phyloP scores from a whole-genome alignment of 306 rosid genomes.

The Abrus pulchellus region DNA sequence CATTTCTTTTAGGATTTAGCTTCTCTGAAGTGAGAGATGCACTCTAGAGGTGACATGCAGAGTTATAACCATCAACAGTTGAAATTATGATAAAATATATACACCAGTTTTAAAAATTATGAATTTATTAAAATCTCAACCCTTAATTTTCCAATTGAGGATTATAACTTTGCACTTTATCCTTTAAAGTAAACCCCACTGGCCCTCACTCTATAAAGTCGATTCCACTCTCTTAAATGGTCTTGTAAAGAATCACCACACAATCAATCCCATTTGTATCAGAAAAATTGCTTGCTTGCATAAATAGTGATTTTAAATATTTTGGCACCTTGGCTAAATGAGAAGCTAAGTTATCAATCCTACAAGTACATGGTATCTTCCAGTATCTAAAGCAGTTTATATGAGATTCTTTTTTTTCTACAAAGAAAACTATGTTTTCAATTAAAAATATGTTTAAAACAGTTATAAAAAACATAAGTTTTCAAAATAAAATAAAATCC shows the following conservation, averaged over 20 bases:
- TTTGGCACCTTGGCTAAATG: background rate
- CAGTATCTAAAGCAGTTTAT: background rate
- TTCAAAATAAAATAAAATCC: background rate
- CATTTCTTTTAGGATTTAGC: background rate
- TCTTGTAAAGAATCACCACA: background rate
- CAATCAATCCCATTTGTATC: background rate
- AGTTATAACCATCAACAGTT: background rate
- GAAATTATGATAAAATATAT: background rate
- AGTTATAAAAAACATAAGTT: background rate
- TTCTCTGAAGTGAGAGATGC: background rate
- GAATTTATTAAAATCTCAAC: background rate
- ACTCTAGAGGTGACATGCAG: background rate
- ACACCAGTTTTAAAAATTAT: background rate
- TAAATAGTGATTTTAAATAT: background rate
- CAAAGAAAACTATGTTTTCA: background rate
- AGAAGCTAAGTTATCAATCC: background rate
- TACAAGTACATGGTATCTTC: background rate
- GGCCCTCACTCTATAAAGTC: background rate
- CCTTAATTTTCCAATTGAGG: background rate
- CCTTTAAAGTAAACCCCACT: background rate
- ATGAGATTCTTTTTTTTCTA: background rate
- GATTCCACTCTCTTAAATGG: background rate
- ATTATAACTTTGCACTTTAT: background rate
- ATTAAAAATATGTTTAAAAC: background rate
- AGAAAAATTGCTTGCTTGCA: background rate